These are phyloP conservation scores for Juncus inflexus DNA, from an alignment of 176 grass and related monocot species.

Conservation along the genomic window DNA sequence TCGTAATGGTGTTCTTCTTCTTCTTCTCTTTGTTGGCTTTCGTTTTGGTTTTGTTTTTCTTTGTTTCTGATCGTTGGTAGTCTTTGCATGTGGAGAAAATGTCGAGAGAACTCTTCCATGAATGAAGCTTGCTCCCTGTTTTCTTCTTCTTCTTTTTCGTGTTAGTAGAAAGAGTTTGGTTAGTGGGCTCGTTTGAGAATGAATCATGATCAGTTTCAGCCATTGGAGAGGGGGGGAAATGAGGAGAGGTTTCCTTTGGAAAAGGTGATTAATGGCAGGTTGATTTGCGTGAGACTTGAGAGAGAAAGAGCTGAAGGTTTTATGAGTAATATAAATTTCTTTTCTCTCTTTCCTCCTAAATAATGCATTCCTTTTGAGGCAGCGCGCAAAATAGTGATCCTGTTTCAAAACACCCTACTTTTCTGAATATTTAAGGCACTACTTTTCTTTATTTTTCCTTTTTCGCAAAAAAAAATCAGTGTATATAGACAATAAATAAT, in stretches of 20 bases:
- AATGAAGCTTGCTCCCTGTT: constrained; percentile 5
- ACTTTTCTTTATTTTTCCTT: no score
- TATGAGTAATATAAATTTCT: not conserved
- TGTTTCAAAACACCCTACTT: no score
- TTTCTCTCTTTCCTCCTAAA: constrained; percentile 13
- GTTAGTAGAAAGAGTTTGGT: constrained; percentile 12
- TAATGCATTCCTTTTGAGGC: constrained; percentile 23
- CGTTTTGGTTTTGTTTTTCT: constrained; percentile 1
- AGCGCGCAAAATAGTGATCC: no score
- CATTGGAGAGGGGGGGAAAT: constrained; percentile 29
- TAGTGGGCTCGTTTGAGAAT: constrained; percentile 20
- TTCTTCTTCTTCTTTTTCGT: constrained; percentile 28
- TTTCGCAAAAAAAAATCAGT: no score
- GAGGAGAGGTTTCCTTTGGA: constrained; percentile 14
- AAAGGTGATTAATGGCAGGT: constrained; percentile 4
- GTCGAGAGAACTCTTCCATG: constrained; percentile 25
- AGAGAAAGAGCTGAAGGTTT: constrained; percentile 10
- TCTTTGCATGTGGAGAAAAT: constrained; percentile 35
- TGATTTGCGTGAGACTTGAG: not conserved
- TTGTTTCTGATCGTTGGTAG: not conserved
- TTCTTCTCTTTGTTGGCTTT: not conserved
- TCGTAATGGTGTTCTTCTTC: not conserved
- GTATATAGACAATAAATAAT: no score
- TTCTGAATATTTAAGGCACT: no score
- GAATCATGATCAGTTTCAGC: constrained; percentile 32